A percentile compares a stretch with the other conserved stretches of the same genome.
Evolutionary conservation across 129 eudicot species (phyloP).

Genomic region (Cynara cardunculus): DNA sequence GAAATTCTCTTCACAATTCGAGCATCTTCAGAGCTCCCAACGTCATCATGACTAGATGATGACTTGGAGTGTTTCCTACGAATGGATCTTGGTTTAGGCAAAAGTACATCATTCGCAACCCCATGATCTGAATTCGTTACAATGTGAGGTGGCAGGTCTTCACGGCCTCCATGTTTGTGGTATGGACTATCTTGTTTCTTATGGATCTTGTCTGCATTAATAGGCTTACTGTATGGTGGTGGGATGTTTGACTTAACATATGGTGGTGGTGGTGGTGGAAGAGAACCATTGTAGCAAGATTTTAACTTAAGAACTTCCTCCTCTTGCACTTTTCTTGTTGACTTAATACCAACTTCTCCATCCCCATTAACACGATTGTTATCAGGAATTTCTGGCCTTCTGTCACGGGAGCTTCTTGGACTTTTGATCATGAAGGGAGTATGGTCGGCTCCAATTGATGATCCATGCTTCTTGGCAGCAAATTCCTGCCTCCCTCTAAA

Average conservation of each 20-base stretch:
- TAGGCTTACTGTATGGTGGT: conserved; percentile 70
- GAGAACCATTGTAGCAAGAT: conserved; percentile 35
- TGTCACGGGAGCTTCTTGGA: conserved; percentile 42
- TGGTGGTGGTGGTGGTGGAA: conserved; percentile 85
- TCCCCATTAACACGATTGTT: conserved; percentile 15
- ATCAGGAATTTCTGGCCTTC: conserved; percentile 26
- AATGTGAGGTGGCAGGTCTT: conserved; percentile 16
- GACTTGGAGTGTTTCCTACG: conserved; percentile 67
- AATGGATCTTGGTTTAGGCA: conserved; percentile 71
- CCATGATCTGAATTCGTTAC: conserved; percentile 25
- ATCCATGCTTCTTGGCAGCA: conserved; percentile 17
- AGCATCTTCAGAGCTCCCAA: conserved; percentile 42
- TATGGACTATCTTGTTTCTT: background rate
- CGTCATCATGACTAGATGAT: conserved; percentile 36
- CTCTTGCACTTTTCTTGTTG: conserved; percentile 28
- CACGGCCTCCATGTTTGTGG: conserved; percentile 16
- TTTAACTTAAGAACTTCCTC: conserved; percentile 43
- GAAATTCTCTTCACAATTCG: conserved; percentile 46
- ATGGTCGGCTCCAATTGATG: conserved; percentile 16
- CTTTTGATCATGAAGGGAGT: conserved; percentile 11
- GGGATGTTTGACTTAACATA: conserved; percentile 62
- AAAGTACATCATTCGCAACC: conserved; percentile 33
- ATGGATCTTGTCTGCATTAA: conserved; percentile 1
- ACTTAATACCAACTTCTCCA: conserved; percentile 16
- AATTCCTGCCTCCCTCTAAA: conserved; percentile 24